Percentiles rank a stretch among this genome's conserved stretches.
Evolutionary conservation across 805 yeast genomes (phyloP).

Genomic region (Scheffersomyces stipitis): DNA sequence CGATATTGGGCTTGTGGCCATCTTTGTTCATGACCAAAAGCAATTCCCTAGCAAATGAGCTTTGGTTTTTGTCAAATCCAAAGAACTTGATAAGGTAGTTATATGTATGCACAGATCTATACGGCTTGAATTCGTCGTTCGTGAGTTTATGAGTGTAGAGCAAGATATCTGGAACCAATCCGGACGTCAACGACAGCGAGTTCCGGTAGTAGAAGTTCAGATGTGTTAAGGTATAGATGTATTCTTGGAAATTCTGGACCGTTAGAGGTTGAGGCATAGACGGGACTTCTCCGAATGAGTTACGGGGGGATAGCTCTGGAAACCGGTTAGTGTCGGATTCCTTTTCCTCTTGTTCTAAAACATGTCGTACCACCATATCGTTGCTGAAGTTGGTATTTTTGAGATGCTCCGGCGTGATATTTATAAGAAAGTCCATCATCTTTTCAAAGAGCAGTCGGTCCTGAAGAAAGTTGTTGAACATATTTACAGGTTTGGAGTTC

Average conservation of each 20-base stretch:
- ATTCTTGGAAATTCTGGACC: conserved; percentile 28
- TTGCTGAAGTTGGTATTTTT: conserved; percentile 16
- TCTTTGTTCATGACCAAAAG: conserved; percentile 42
- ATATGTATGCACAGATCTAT: conserved; percentile 35
- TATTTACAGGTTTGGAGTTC: conserved; percentile 15
- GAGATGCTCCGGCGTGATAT: conserved; percentile 30
- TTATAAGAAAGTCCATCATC: conserved; percentile 33
- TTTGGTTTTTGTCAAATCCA: conserved; percentile 41
- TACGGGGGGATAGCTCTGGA: conserved; percentile 18
- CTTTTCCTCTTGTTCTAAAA: conserved; percentile 21
- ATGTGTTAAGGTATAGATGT: conserved; percentile 38
- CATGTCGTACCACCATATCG: conserved; percentile 11
- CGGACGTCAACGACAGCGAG: conserved; percentile 32
- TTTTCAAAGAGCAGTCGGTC: conserved; percentile 29
- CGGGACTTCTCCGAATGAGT: conserved; percentile 31
- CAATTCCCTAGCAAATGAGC: conserved; percentile 38
- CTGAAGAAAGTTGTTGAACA: conserved; percentile 24
- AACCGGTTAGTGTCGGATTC: conserved; percentile 7
- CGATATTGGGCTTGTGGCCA: conserved; percentile 39
- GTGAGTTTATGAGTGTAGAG: conserved; percentile 37
- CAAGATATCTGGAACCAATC: conserved; percentile 37
- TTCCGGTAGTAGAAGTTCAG: conserved; percentile 29
- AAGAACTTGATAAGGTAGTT: conserved; percentile 40
- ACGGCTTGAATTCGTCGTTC: conserved; percentile 27
- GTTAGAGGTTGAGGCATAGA: conserved; percentile 29